phyloP scores from a whole-genome alignment of 768 basidiomycete genomes.

The Daedaleopsis sinensis region DNA sequence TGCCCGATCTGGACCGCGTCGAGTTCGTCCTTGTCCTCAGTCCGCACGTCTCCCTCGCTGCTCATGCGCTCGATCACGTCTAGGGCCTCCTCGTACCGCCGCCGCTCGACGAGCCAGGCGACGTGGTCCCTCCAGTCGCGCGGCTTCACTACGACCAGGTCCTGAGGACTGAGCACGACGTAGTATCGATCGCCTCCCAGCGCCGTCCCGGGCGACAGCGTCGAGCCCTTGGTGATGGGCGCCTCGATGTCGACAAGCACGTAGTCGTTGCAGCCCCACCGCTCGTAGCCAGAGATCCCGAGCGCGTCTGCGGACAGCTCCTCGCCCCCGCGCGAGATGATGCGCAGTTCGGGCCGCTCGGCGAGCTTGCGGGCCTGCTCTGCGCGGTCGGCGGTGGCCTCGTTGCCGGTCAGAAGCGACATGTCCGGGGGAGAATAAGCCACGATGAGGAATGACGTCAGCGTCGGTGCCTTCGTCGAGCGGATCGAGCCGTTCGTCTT shows the following conservation, averaged over 20 bases:
- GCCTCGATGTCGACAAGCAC: conserved; percentile 55
- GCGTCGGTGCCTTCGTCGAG: conserved; percentile 33
- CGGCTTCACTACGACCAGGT: conserved; percentile 84
- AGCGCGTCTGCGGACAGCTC: conserved; percentile 87
- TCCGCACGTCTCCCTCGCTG: conserved; percentile 35
- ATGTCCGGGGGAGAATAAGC: conserved; percentile 85
- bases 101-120: conserved; percentile 86
- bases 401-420: conserved; percentile 53
- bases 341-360: conserved; percentile 91
- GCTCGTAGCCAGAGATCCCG: conserved; percentile 73
- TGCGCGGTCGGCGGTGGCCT: conserved; percentile 68
- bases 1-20: conserved; percentile 76
- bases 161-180: conserved; percentile 84
- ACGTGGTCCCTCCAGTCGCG: conserved; percentile 91
- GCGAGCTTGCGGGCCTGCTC: conserved; percentile 83
- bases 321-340: conserved; percentile 87
- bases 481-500: conserved; percentile 25
- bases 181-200: conserved; percentile 50
- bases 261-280: conserved; percentile 94
- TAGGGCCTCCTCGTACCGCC: conserved; percentile 89
- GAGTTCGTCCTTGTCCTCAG: conserved; percentile 38
- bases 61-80: conserved; percentile 72
- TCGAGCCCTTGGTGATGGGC: conserved; percentile 12
- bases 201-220: conserved; percentile 12
- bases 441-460: conserved; percentile 82